Percentiles rank a stretch among this genome's conserved stretches.
Conservation (phyloP, 2,329 filamentous ascomycete species). For the Aureobasidium melanogenum region DNA sequence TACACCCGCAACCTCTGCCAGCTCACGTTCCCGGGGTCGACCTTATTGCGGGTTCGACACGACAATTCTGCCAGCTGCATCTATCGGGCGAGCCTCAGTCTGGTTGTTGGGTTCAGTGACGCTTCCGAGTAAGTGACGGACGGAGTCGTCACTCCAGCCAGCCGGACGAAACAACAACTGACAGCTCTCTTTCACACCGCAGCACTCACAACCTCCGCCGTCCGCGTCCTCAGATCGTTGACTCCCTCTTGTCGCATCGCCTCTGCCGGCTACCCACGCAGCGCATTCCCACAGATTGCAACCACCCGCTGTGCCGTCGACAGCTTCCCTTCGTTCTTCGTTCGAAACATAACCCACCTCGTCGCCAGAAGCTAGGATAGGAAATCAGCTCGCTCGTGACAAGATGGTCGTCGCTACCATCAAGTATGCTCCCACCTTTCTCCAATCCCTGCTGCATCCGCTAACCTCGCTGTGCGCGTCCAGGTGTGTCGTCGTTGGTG, state of each 20-base stretch:
- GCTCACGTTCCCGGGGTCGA: constrained; percentile 7
- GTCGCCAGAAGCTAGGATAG: neutral
- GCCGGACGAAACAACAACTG: neutral
- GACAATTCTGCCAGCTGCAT: constrained; percentile 4
- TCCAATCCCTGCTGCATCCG: neutral
- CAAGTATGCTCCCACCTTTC: constrained; percentile 19
- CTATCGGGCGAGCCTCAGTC: neutral
- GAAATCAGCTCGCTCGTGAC: neutral
- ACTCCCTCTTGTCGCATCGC: neutral
- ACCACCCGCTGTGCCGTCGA: neutral
- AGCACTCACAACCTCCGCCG: neutral
- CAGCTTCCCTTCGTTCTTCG: constrained; percentile 6
- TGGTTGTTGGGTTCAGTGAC: constrained; percentile 2
- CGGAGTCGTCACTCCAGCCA: neutral
- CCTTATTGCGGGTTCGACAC: constrained; percentile 3
- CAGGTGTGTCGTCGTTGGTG: constrained; percentile 97
- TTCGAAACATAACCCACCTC: neutral
- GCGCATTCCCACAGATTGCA: neutral
- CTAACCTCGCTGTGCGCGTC: neutral
- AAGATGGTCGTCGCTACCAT: constrained; percentile 27
- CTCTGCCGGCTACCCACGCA: neutral
- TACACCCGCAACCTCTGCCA: constrained; percentile 12
- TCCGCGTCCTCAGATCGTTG: neutral
- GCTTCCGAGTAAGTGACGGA: neutral
- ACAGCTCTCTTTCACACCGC: neutral